A percentile compares a stretch with the other conserved stretches of the same genome.
Evolutionary conservation across 139 green algal species (phyloP).

Genomic region (Asterochloris erici): DNA sequence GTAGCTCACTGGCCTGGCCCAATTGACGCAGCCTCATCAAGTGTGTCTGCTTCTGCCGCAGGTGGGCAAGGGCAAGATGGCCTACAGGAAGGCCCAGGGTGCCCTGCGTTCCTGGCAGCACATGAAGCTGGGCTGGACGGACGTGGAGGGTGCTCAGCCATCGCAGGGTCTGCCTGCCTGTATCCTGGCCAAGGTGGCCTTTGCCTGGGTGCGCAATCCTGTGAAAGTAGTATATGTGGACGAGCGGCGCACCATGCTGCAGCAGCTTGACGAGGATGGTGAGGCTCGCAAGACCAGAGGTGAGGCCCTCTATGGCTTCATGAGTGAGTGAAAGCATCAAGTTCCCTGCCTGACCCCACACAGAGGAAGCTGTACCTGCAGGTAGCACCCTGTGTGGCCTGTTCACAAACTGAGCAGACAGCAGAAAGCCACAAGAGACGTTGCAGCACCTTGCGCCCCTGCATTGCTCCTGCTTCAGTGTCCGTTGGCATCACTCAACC

Average conservation of each 20-base stretch:
- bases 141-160: neutral
- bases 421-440: neutral
- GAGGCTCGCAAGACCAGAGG: too few relatives aligned
- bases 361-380: neutral
- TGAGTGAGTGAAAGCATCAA: neutral
- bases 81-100: conserved; percentile 5
- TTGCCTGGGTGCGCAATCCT: conserved; percentile 1
- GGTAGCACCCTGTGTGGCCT: neutral
- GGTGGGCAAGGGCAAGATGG: conserved; percentile 11
- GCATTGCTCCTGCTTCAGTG: neutral
- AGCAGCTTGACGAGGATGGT: too few relatives aligned
- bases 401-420: neutral
- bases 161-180: neutral
- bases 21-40: too few relatives aligned
- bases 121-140: conserved; percentile 14
- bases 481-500: too few relatives aligned
- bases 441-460: neutral
- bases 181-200: neutral
- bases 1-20: too few relatives aligned
- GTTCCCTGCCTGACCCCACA: neutral
- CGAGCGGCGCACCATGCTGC: neutral
- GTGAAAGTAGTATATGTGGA: conserved; percentile 5
- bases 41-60: neutral
- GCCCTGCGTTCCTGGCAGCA: conserved; percentile 16
- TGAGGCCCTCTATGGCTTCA: neutral